These are phyloP conservation scores for Dryas drummondii DNA, from an alignment of 306 rosid genomes.

Conservation along the genomic window DNA sequence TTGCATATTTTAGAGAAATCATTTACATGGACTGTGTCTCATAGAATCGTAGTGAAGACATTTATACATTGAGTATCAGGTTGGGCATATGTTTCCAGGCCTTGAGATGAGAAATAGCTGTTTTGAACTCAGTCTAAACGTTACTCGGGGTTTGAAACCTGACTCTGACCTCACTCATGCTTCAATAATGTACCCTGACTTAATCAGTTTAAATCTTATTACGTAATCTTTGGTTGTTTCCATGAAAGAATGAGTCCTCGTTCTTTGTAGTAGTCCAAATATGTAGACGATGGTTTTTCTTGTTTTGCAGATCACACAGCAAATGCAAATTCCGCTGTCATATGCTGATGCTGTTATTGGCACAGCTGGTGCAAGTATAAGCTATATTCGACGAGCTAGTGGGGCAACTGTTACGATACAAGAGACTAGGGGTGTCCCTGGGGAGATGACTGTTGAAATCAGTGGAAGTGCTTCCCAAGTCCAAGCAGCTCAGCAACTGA, in stretches of 20 bases:
- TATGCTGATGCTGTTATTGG: slow-evolving; percentile 98
- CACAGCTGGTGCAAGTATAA: slow-evolving; percentile 88
- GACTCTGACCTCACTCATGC: background rate
- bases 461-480: slow-evolving; percentile 94
- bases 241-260: background rate
- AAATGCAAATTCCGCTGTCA: slow-evolving; percentile 92
- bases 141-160: background rate
- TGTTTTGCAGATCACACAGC: slow-evolving; percentile 77
- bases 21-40: too few species aligned
- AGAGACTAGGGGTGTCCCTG: slow-evolving; percentile 96
- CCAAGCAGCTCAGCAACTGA: slow-evolving; percentile 94
- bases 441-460: slow-evolving; percentile 98
- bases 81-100: background rate
- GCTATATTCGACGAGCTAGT: slow-evolving; percentile 95
- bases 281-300: slow-evolving; percentile 1
- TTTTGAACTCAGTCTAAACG: background rate
- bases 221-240: background rate
- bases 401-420: slow-evolving; percentile 95
- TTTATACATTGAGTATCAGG: background rate
- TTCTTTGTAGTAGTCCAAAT: background rate
- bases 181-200: background rate
- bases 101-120: background rate
- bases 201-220: too few species aligned
- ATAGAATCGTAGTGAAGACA: too few species aligned
- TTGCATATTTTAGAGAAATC: too few species aligned